Base-by-base conservation (phyloP, 1,284 basidiomycete species). In the Boletus semigastroideus region DNA sequence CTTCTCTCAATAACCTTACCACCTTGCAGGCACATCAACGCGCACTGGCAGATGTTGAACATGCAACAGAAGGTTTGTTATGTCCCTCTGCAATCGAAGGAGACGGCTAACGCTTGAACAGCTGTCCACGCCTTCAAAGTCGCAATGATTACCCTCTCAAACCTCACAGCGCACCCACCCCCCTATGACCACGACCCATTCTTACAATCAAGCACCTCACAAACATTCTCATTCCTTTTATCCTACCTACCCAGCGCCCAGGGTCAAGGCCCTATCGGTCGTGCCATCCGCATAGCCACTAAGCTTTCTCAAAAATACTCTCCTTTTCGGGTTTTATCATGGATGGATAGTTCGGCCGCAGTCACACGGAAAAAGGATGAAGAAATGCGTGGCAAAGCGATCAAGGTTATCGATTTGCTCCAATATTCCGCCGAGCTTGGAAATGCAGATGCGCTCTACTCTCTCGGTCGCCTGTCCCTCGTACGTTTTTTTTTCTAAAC, bases 381-480 rank as follows among this genome's bases (percentile, higher is more conserved):
- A 40, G 87, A 90, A 52, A 64, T 79, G 56, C 74, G 71, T 16
- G 74, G 78, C 4, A 87, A 84, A 61, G 83, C 86, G 3, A 83
- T 90, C 59, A 90, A 89, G 63, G 83, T 92, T 33, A 63, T 92
- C 13, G 86, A 87, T 60, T 67, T 94, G 13, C 69, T 95, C 28
- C 81, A 88, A 47, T 84, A 90, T 66, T 90, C 93, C 0, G 83
- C 86, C 10, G 86, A 88, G 51, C 71, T 88, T 40, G 94, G 93
- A 4, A 85, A 91, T 65, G 71, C 68, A 45, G 90, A 94, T 55
- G 92, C 92, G 2, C 69, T 90, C 46, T 87, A 81, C 59, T 78
- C 81, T 4, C 76, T 91, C 9, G 92, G 82, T 1, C 78, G 86
- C 46, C 68, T 95, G 28, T 84, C 83, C 38, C 69, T 96, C 64